phyloP scores from a whole-genome alignment of 495 filamentous ascomycete genomes.

The Penicillium canescens region DNA sequence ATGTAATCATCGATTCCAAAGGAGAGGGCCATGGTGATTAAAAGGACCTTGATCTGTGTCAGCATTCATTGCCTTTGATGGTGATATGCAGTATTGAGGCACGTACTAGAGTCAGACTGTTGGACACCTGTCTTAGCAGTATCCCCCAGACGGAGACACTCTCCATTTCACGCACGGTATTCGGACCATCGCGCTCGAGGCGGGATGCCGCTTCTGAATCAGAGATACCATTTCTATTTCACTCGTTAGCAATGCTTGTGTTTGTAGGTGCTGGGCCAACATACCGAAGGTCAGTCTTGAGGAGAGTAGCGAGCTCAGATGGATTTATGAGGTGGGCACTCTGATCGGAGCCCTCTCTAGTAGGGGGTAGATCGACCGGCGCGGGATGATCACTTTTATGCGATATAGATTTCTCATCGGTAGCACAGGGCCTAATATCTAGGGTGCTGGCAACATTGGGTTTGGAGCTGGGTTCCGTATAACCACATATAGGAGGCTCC shows the following conservation, averaged over 20 bases:
- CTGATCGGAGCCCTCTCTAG: constrained; percentile 1
- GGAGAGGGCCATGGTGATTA: constrained; percentile 81
- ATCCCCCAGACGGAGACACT: constrained; percentile 58
- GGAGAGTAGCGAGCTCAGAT: constrained; percentile 21
- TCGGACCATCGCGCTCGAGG: constrained; percentile 56
- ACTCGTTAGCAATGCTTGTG: background rate
- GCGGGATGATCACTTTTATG: background rate
- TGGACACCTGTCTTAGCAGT: constrained; percentile 60
- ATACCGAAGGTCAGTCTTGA: constrained; percentile 34
- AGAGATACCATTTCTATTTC: constrained; percentile 54
- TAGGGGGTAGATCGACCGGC: constrained; percentile 2
- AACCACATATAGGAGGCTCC: constrained; percentile 46
- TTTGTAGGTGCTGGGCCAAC: background rate
- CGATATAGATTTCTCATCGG: constrained; percentile 9
- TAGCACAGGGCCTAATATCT: constrained; percentile 13
- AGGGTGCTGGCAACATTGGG: constrained; percentile 20
- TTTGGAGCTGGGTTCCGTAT: constrained; percentile 22
- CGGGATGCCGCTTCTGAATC: constrained; percentile 53
- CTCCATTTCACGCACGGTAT: constrained; percentile 57
- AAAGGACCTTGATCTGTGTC: constrained; percentile 58
- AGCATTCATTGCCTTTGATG: background rate
- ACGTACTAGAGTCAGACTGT: constrained; percentile 62
- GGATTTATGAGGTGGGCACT: constrained; percentile 33
- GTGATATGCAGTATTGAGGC: background rate
- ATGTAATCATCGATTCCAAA: constrained; percentile 80